These are phyloP conservation scores for Prunus kanzakura DNA, from an alignment of 306 rosid species.

Conservation along the genomic window DNA sequence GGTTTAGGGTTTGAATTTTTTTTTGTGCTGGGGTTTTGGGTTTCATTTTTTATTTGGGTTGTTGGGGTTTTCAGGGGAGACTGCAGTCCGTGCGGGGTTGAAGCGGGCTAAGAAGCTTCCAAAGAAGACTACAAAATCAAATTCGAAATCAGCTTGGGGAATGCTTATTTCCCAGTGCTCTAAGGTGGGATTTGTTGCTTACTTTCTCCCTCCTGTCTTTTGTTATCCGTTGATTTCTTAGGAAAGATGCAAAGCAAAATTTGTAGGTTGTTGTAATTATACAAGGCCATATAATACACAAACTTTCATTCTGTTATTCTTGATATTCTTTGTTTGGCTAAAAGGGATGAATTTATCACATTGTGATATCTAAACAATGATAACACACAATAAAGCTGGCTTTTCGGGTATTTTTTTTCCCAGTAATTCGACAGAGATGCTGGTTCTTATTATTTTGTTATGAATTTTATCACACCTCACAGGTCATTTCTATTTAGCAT, in stretches of 20 bases:
- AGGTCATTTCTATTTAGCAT: background rate
- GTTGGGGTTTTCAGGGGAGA: slow-evolving; percentile 40
- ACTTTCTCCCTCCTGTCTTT: background rate
- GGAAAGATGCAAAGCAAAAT: background rate
- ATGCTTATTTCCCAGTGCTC: slow-evolving; percentile 87
- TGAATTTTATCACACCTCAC: background rate
- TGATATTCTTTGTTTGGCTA: background rate
- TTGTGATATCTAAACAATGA: background rate
- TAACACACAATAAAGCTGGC: background rate
- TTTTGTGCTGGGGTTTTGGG: slow-evolving; percentile 16
- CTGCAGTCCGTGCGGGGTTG: slow-evolving; percentile 23
- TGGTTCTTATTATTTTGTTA: background rate
- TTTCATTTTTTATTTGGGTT: slow-evolving; percentile 30
- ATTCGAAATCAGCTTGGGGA: slow-evolving; percentile 69
- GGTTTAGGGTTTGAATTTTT: slow-evolving; percentile 27
- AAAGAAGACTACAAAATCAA: slow-evolving; percentile 33
- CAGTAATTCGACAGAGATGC: background rate
- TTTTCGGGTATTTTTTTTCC: background rate
- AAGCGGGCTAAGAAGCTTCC: slow-evolving; percentile 56
- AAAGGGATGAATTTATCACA: background rate
- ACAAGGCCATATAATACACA: background rate
- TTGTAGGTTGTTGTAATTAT: background rate
- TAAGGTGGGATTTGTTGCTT: slow-evolving; percentile 52
- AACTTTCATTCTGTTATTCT: background rate
- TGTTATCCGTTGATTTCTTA: background rate